phyloP scores from a whole-genome alignment of 495 filamentous ascomycete genomes.

The Trypethelium eluteriae region DNA sequence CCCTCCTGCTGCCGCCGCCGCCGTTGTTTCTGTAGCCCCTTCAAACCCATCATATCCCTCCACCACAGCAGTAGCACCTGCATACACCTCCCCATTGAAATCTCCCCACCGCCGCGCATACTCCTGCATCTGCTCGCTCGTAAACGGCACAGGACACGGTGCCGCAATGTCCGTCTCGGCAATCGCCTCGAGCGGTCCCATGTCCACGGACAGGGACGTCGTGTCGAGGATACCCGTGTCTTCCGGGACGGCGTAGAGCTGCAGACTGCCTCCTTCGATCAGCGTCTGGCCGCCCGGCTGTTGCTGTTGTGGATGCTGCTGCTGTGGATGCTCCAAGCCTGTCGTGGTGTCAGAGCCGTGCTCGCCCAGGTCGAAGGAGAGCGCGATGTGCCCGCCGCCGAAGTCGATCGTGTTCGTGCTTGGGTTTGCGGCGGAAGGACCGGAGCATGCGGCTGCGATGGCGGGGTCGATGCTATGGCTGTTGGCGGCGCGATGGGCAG shows the following conservation, averaged over 20 bases:
- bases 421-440: neutral
- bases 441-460: neutral
- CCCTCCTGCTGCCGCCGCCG: neutral
- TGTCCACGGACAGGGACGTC: neutral
- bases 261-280: too few species aligned
- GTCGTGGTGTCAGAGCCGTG: neutral
- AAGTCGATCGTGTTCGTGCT: neutral
- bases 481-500: neutral
- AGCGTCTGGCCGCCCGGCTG: too few species aligned
- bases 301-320: too few species aligned
- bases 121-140: constrained; percentile 10
- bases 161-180: constrained; percentile 5
- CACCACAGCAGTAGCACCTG: neutral
- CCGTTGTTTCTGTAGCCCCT: neutral
- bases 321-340: neutral
- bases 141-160: neutral
- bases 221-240: too few species aligned
- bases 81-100: neutral
- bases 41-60: neutral
- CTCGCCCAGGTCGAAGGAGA: neutral
- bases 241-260: too few species aligned
- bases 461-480: neutral
- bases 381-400: neutral
- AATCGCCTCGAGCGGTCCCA: constrained; percentile 4
- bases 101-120: constrained; percentile 9